phyloP scores from a whole-genome alignment of 768 basidiomycete genomes.

The Kwoniella sp. region DNA sequence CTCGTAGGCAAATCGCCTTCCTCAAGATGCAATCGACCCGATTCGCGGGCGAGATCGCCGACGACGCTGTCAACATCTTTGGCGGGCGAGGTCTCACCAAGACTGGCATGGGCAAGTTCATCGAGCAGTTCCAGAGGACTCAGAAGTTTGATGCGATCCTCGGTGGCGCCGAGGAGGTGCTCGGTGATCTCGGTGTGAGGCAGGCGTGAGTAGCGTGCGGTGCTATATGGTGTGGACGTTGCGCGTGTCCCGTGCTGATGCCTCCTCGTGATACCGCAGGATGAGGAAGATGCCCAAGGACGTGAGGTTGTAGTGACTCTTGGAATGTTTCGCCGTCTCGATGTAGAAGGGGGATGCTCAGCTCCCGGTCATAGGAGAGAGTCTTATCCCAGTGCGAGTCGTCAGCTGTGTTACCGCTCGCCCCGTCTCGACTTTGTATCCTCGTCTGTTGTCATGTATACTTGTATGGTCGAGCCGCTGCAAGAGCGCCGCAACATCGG shows the following conservation, averaged over 20 bases:
- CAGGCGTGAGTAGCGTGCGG: constrained; percentile 38
- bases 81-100: constrained; percentile 80
- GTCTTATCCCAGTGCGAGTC: too few relatives aligned
- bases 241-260: too few relatives aligned
- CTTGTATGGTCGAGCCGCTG: too few relatives aligned
- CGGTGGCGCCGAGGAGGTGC: constrained; percentile 42
- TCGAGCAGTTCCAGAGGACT: constrained; percentile 48
- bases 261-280: too few relatives aligned
- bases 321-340: too few relatives aligned
- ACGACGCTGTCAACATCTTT: constrained; percentile 74
- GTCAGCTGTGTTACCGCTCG: too few relatives aligned
- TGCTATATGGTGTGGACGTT: too few relatives aligned
- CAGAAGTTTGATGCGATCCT: constrained; percentile 51
- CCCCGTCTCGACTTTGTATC: too few relatives aligned
- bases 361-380: too few relatives aligned
- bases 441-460: too few relatives aligned
- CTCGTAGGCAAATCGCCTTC: constrained; percentile 61
- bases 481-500: too few relatives aligned
- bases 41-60: constrained; percentile 71
- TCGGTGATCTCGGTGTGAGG: constrained; percentile 48
- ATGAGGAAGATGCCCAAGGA: constrained; percentile 47
- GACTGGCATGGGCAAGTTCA: constrained; percentile 55
- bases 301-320: constrained; percentile 35
- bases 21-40: constrained; percentile 74
- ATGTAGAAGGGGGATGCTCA: too few relatives aligned